Evolutionary conservation across 768 basidiomycete genomes (phyloP).

Genomic region (Pleurotus salmoneostramineus): DNA sequence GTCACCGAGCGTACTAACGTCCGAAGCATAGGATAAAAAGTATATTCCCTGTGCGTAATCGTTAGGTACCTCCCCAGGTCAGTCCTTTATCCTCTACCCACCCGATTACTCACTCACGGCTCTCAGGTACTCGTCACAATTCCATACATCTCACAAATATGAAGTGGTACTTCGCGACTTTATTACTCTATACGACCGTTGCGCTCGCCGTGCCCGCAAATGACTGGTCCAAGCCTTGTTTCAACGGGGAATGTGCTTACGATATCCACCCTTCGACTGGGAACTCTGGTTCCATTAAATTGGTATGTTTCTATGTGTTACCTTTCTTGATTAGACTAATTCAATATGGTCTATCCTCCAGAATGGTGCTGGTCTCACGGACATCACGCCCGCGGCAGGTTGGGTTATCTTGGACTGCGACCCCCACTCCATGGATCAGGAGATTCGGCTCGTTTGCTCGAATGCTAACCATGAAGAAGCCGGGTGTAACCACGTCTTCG

Average conservation of each 20-base stretch:
- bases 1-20: too few species aligned
- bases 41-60: too few species aligned
- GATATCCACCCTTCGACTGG: not conserved
- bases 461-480: not conserved
- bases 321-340: too few species aligned
- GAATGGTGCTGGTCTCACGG: constrained; percentile 16
- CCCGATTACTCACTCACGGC: too few species aligned
- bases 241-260: constrained; percentile 3
- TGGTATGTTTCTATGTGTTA: too few species aligned
- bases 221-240: constrained; percentile 1
- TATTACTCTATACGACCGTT: not conserved
- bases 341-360: not conserved
- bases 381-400: constrained; percentile 27
- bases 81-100: too few species aligned
- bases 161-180: not conserved
- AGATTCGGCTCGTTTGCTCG: constrained; percentile 28
- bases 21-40: too few species aligned
- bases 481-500: constrained; percentile 1
- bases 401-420: constrained; percentile 34
- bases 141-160: too few species aligned
- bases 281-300: constrained; percentile 12
- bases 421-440: constrained; percentile 20
- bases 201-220: not conserved
- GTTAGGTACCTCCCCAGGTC: too few species aligned
- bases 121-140: too few species aligned